phyloP scores from a whole-genome alignment of 805 yeast species.

The Starmerella roubikii region DNA sequence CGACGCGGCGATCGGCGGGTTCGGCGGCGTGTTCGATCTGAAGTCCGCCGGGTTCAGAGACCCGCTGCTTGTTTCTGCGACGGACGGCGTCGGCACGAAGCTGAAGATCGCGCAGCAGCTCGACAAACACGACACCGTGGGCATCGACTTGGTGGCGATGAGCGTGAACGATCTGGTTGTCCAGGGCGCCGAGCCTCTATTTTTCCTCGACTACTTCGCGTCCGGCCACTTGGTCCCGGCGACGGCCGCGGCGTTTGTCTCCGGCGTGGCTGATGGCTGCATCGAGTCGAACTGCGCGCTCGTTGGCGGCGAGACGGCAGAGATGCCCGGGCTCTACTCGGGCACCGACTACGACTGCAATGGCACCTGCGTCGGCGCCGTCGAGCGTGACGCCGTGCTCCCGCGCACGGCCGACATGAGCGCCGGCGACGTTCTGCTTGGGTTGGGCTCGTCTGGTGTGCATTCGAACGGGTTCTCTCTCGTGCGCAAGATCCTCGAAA shows the following conservation, averaged over 20 bases:
- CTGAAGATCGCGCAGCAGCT: constrained; percentile 84
- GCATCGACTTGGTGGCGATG: constrained; percentile 98
- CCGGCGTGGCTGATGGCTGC: constrained; percentile 96
- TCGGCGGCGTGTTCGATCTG: constrained; percentile 92
- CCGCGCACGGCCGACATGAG: constrained; percentile 59
- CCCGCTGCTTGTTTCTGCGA: constrained; percentile 82
- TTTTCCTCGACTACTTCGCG: constrained; percentile 93
- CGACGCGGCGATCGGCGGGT: constrained; percentile 96
- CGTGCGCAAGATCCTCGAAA: constrained; percentile 81
- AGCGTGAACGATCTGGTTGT: constrained; percentile 95
- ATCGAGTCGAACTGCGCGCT: constrained; percentile 89
- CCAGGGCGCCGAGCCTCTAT: constrained; percentile 96
- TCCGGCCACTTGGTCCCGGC: constrained; percentile 78
- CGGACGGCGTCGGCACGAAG: constrained; percentile 99
- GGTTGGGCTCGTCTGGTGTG: constrained; percentile 80
- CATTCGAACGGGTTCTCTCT: constrained; percentile 96
- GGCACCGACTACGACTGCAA: constrained; percentile 94
- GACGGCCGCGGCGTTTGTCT: constrained; percentile 76
- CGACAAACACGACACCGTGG: constrained; percentile 89
- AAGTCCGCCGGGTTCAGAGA: constrained; percentile 70
- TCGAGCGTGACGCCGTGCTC: constrained; percentile 53
- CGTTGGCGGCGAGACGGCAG: constrained; percentile 98
- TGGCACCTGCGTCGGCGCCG: constrained; percentile 98
- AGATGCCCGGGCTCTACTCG: constrained; percentile 98
- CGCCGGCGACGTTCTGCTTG: constrained; percentile 70